These are phyloP conservation scores for Termitomyces sp. DNA, from an alignment of 768 basidiomycete genomes.

Conservation along the genomic window DNA sequence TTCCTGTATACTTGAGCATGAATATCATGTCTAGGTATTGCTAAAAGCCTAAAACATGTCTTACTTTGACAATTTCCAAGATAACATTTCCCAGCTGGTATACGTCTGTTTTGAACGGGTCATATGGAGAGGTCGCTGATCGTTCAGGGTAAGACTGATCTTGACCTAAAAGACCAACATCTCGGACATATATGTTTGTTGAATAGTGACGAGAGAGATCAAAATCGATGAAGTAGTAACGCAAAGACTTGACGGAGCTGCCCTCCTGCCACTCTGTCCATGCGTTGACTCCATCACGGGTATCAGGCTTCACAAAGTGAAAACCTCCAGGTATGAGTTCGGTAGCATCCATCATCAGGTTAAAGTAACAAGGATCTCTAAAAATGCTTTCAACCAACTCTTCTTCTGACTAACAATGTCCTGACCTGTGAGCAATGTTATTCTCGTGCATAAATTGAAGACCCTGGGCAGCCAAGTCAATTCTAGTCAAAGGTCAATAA, in stretches of 20 bases:
- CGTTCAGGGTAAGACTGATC: conserved; percentile 40
- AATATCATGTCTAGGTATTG: background rate
- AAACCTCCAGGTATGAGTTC: conserved; percentile 19
- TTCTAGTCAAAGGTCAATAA: too few species aligned
- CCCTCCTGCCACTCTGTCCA: conserved; percentile 18
- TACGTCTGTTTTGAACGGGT: conserved; percentile 44
- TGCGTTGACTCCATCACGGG: conserved; percentile 12
- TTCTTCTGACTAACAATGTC: background rate
- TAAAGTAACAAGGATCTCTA: conserved; percentile 12
- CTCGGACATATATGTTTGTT: conserved; percentile 17
- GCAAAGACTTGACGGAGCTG: conserved; percentile 23
- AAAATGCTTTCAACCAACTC: background rate
- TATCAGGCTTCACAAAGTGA: conserved; percentile 19
- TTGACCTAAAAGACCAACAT: conserved; percentile 29
- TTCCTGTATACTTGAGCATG: background rate
- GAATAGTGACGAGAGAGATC: conserved; percentile 25
- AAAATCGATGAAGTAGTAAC: too few species aligned
- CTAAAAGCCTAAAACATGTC: too few species aligned
- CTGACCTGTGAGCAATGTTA: conserved; percentile 20
- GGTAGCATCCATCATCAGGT: too few species aligned
- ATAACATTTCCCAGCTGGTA: too few species aligned
- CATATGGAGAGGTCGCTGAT: conserved; percentile 12
- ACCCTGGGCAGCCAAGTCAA: too few species aligned
- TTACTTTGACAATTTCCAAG: background rate
- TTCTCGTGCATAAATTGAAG: too few species aligned